Evolutionary conservation across 805 yeast genomes (phyloP).

Genomic region (Schwanniomyces polymorphus): DNA sequence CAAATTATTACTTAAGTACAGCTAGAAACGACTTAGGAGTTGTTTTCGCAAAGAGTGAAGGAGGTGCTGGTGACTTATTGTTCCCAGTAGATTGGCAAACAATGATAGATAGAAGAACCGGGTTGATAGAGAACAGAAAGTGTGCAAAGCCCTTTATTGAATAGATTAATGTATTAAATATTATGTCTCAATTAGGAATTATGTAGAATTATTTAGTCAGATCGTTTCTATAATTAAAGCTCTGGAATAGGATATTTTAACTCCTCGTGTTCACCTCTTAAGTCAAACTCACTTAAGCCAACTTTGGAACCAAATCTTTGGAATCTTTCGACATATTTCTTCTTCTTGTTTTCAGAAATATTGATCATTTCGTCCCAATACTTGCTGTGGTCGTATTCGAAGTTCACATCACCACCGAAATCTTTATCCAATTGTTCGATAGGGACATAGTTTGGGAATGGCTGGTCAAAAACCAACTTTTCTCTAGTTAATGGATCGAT

Average conservation of each 20-base stretch:
- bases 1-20: constrained; percentile 84
- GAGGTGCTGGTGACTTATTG: constrained; percentile 71
- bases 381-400: constrained; percentile 73
- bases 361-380: constrained; percentile 77
- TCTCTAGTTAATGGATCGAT: constrained; percentile 95
- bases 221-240: constrained; percentile 3
- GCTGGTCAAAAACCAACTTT: constrained; percentile 88
- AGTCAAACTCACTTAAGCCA: constrained; percentile 82
- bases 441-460: constrained; percentile 82
- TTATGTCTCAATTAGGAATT: background rate
- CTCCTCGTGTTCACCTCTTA: constrained; percentile 49
- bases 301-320: constrained; percentile 62
- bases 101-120: constrained; percentile 79
- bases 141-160: constrained; percentile 80
- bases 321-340: constrained; percentile 67
- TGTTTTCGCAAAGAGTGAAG: constrained; percentile 75
- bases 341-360: constrained; percentile 58
- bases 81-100: constrained; percentile 95
- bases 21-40: constrained; percentile 93
- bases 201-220: background rate
- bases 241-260: constrained; percentile 23
- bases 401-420: constrained; percentile 84
- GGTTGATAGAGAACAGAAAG: constrained; percentile 75
- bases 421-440: constrained; percentile 75
- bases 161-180: background rate